Conservation (phyloP, 2,329 filamentous ascomycete species). For the Fusarium penzigii region DNA sequence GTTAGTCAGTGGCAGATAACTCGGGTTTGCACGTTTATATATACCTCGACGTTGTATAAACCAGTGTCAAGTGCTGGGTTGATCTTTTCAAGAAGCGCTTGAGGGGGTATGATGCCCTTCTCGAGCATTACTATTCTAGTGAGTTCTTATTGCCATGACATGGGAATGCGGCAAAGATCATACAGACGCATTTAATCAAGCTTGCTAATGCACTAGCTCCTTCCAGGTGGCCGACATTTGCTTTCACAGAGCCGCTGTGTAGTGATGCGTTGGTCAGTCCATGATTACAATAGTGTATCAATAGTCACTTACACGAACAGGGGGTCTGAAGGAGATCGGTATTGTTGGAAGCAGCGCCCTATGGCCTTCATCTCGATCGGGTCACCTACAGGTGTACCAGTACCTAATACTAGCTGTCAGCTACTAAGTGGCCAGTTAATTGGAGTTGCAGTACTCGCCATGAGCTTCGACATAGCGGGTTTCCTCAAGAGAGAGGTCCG, state of each 20-base stretch:
- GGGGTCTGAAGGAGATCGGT: not conserved
- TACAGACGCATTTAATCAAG: constrained; percentile 6
- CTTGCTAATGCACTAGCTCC: constrained; percentile 8
- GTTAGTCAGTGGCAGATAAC: too few relatives aligned
- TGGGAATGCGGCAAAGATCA: not conserved
- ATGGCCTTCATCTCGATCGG: constrained; percentile 8
- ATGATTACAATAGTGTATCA: too few relatives aligned
- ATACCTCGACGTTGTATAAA: not conserved
- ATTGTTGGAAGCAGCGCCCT: not conserved
- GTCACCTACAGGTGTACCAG: constrained; percentile 6
- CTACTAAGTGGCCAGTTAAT: too few relatives aligned
- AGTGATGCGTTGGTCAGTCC: not conserved
- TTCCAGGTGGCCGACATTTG: constrained; percentile 3
- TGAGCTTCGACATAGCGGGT: constrained; percentile 38
- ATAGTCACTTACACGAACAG: constrained; percentile 3
- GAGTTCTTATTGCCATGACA: not conserved
- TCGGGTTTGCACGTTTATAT: not conserved
- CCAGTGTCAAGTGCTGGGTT: not conserved
- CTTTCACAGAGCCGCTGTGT: constrained; percentile 6
- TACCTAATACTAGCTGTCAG: not conserved
- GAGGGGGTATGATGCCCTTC: constrained; percentile 5
- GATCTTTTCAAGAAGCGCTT: not conserved
- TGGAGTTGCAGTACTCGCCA: not conserved
- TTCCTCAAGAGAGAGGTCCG: constrained; percentile 24
- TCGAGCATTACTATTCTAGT: constrained; percentile 4